Evolutionary conservation across 1,284 basidiomycete genomes (phyloP).

Genomic region (Ganoderma meredithae): DNA sequence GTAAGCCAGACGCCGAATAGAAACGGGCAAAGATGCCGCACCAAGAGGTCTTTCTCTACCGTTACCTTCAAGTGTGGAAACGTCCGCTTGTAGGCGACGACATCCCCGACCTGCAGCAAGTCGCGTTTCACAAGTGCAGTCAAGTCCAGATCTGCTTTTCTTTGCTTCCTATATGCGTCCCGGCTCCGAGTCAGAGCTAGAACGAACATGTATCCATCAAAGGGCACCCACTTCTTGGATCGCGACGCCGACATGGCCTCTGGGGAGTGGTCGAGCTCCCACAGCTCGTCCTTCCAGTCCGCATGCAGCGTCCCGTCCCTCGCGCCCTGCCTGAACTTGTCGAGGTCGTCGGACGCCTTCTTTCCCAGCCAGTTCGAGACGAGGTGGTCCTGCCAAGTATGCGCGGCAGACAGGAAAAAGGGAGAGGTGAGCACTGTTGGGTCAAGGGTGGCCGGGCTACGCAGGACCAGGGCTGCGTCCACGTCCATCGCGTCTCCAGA

Average conservation of each 20-base stretch:
- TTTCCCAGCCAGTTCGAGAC: constrained; percentile 58
- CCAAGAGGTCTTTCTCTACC: constrained; percentile 63
- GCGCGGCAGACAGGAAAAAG: constrained; percentile 60
- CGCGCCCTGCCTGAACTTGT: constrained; percentile 51
- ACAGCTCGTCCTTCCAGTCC: constrained; percentile 68
- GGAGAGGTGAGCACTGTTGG: constrained; percentile 55
- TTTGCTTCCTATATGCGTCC: constrained; percentile 16
- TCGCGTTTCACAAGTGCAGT: constrained; percentile 51
- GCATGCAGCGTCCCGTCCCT: constrained; percentile 54
- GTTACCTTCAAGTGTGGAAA: constrained; percentile 47
- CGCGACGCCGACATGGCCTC: constrained; percentile 14
- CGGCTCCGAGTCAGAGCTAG: constrained; percentile 29
- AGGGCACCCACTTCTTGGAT: constrained; percentile 9
- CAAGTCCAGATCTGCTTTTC: constrained; percentile 45
- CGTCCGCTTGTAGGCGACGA: constrained; percentile 57
- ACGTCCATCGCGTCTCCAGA: constrained; percentile 38
- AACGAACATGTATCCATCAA: background rate
- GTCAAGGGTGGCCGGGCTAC: constrained; percentile 44
- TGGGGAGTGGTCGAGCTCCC: constrained; percentile 52
- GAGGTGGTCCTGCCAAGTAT: constrained; percentile 67
- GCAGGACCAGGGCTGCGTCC: constrained; percentile 26
- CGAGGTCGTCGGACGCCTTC: constrained; percentile 51
- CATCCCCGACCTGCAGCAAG: constrained; percentile 57
- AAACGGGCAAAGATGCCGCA: constrained; percentile 36
- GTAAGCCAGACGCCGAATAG: background rate